Conservation (phyloP, 2,329 filamentous ascomycete species). For the Alternaria postmessia region DNA sequence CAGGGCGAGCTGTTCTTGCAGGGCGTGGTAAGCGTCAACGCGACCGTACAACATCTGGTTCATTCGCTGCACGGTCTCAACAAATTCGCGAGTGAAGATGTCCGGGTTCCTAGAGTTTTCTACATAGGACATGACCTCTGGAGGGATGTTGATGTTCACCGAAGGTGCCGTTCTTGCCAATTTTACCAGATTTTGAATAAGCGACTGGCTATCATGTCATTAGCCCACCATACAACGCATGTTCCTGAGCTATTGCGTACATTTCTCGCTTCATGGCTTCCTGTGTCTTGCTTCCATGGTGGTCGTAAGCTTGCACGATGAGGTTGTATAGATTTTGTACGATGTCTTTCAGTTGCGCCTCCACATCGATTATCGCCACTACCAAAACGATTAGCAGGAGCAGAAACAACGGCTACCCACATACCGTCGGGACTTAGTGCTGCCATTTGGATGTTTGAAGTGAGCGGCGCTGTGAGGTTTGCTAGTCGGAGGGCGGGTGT, state of each 20-base stretch:
- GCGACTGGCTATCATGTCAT: constrained; percentile 52
- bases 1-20: constrained; percentile 66
- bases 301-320: constrained; percentile 66
- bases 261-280: constrained; percentile 66
- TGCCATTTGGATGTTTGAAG: constrained; percentile 14
- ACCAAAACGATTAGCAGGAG: constrained; percentile 4
- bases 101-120: constrained; percentile 70
- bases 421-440: constrained; percentile 16
- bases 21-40: constrained; percentile 65
- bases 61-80: constrained; percentile 68
- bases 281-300: constrained; percentile 65
- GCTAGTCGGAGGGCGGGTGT: constrained; percentile 2
- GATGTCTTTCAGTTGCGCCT: constrained; percentile 66
- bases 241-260: constrained; percentile 45
- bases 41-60: constrained; percentile 71
- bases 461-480: constrained; percentile 1
- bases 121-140: constrained; percentile 70
- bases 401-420: not conserved
- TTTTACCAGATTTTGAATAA: constrained; percentile 63
- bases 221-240: not conserved
- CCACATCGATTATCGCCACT: constrained; percentile 33
- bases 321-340: constrained; percentile 69
- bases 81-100: constrained; percentile 72
- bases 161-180: constrained; percentile 60
- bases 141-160: constrained; percentile 63